phyloP scores from a whole-genome alignment of 2,329 filamentous ascomycete species.

The Fusarium camptoceras region DNA sequence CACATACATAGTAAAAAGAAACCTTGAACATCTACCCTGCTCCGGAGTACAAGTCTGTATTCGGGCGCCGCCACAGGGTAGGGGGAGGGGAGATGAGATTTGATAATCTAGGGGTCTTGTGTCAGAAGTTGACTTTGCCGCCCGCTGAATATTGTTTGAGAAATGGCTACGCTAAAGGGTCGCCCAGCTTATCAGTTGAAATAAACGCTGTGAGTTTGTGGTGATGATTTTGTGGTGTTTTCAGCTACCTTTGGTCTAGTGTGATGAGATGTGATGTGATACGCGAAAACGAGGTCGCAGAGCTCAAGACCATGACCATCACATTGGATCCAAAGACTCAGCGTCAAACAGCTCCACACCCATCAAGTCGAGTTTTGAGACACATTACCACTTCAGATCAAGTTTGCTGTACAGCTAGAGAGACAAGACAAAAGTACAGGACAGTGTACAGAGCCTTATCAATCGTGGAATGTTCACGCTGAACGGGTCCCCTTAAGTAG shows the following conservation, averaged over 20 bases:
- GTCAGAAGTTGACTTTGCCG: slow-evolving; percentile 23
- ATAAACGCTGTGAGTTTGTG: not conserved
- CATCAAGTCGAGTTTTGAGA: slow-evolving; percentile 5
- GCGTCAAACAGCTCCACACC: slow-evolving; percentile 15
- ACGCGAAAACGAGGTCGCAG: slow-evolving; percentile 13
- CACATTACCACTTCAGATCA: slow-evolving; percentile 20
- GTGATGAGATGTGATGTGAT: slow-evolving; percentile 2
- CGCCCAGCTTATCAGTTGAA: slow-evolving; percentile 1
- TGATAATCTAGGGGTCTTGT: slow-evolving; percentile 34
- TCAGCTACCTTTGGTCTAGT: slow-evolving; percentile 13
- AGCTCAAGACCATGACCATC: slow-evolving; percentile 17
- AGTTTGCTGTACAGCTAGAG: slow-evolving; percentile 6
- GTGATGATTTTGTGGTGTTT: slow-evolving; percentile 30
- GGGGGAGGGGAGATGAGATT: too few species aligned
- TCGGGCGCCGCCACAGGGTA: slow-evolving; percentile 12
- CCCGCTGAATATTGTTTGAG: slow-evolving; percentile 14
- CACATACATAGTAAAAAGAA: slow-evolving; percentile 15
- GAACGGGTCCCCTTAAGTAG: slow-evolving; percentile 8
- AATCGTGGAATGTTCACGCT: not conserved
- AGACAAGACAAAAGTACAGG: slow-evolving; percentile 10
- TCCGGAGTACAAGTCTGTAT: slow-evolving; percentile 2
- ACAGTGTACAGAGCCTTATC: slow-evolving; percentile 4
- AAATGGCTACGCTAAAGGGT: slow-evolving; percentile 20
- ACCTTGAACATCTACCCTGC: slow-evolving; percentile 20
- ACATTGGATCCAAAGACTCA: not conserved